These are phyloP conservation scores for Microbotryum scabiosae DNA, from an alignment of 1,284 basidiomycete species.

Conservation along the genomic window DNA sequence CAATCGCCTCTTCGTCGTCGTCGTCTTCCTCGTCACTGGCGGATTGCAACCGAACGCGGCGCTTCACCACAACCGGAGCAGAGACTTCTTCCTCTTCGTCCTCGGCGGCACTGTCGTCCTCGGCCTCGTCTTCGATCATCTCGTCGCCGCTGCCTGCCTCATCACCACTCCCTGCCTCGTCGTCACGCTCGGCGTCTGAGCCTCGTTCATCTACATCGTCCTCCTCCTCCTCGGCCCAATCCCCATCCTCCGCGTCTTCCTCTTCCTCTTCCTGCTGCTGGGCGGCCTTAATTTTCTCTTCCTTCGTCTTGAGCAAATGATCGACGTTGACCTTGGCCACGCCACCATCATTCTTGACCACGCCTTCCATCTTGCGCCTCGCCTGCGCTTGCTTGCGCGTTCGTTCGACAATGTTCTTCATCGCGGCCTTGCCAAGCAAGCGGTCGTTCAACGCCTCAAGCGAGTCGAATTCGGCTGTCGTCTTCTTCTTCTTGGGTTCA, in stretches of 20 bases:
- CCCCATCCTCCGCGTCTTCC: slow-evolving; percentile 10
- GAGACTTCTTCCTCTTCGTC: background rate
- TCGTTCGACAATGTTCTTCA: no score
- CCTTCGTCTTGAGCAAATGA: slow-evolving; percentile 14
- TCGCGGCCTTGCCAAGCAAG: no score
- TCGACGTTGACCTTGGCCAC: slow-evolving; percentile 11
- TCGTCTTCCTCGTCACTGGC: background rate
- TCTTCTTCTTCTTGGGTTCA: slow-evolving; percentile 4
- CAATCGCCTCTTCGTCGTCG: slow-evolving; percentile 11
- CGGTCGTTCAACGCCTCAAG: no score
- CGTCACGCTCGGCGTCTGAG: background rate
- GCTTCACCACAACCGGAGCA: background rate
- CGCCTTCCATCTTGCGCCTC: background rate
- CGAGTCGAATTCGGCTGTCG: background rate
- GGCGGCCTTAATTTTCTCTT: slow-evolving; percentile 5
- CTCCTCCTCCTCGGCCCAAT: background rate
- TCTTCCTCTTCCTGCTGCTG: slow-evolving; percentile 10
- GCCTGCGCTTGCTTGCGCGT: background rate
- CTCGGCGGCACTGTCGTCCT: background rate
- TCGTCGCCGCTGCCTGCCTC: slow-evolving; percentile 7
- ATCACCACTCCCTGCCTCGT: background rate
- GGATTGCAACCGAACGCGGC: background rate
- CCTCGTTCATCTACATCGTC: slow-evolving; percentile 3
- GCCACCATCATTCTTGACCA: background rate
- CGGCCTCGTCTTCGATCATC: background rate